Base-by-base conservation (phyloP, 225 moss, liverwort and hornwort species). In the Bryoerythrophyllum caledonicum region DNA sequence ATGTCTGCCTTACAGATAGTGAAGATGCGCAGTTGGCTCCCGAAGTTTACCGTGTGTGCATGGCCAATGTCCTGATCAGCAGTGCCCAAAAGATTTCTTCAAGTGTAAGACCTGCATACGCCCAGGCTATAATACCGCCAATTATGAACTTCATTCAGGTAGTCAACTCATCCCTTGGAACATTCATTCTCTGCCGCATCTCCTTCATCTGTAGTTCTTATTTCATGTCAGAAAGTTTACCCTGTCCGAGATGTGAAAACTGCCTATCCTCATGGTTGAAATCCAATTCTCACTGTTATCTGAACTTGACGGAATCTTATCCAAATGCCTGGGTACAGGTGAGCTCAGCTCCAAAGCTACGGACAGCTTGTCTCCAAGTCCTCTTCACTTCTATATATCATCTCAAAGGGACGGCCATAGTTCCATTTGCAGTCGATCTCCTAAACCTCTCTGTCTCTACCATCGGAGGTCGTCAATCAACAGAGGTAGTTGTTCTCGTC, bases 21-120 rank as follows among this genome's bases (percentile, higher is more conserved):
- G 70, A 75, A 64, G 68, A 78, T 65, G 25, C 49, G 30, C 70
- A 73, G 54, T 27, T 62, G 64, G 86, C 84, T 70, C 87, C 90
- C 3, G 78, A 81, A 60, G 79, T 82, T 55, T 93, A 90, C 60
- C 95, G 95, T 49, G 38, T 95, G 48, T 99, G 93, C 83, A 95
- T 99, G 95, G 99, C 95, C 35, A 99, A 99, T 75, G 93, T 90
- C 62, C 73, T 99, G 77, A 95, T 99, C 71, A 99, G 95, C 77
- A 79, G 82, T 85, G 89, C 87, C 46, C 93, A 95, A 74, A 99
- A 99, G 81, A 81, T 99, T 75, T 79, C 93, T 53, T 49, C 79
- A n/a, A 83, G 80, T 77, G 86, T 62, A 25, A 89, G 89, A 68
- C 66, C 70, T 67, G 49, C 74, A 37, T 83, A 84, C 38, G 99